Evolutionary conservation across 768 basidiomycete species (phyloP).

Genomic region (Mycena indigotica): DNA sequence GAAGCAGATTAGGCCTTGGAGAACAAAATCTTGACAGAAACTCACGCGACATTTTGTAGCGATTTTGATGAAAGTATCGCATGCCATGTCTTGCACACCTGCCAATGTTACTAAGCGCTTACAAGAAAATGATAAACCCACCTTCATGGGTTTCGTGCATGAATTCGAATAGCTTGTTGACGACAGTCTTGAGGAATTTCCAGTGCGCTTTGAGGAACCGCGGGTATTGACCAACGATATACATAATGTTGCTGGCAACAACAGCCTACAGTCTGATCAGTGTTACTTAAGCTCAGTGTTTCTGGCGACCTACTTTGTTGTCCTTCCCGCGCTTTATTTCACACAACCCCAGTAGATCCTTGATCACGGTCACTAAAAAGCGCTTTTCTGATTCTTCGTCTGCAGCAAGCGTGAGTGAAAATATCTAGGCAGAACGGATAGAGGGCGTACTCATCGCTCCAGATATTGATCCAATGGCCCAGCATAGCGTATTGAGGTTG

Average conservation of each 20-base stretch:
- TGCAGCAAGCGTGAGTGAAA: conserved; percentile 32
- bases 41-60: conserved; percentile 93
- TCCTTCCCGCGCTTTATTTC: conserved; percentile 99
- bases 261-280: conserved; percentile 53
- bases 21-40: too few species aligned
- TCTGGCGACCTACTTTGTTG: conserved; percentile 61
- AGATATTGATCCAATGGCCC: conserved; percentile 99
- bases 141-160: conserved; percentile 99
- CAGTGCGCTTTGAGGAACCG: conserved; percentile 99
- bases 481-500: conserved; percentile 97
- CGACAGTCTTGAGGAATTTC: conserved; percentile 99
- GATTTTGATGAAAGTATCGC: conserved; percentile 99
- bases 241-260: conserved; percentile 95
- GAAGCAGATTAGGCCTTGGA: too few species aligned
- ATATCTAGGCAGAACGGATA: neutral
- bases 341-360: conserved; percentile 94
- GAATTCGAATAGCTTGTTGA: conserved; percentile 99
- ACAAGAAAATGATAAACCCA: conserved; percentile 34
- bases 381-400: conserved; percentile 99
- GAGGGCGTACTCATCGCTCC: conserved; percentile 90
- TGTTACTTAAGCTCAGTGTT: neutral
- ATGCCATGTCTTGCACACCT: conserved; percentile 99
- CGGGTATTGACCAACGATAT: conserved; percentile 99
- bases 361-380: conserved; percentile 98
- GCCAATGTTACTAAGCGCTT: conserved; percentile 2